phyloP scores from a whole-genome alignment of 2,329 filamentous ascomycete genomes.

The Fusarium nelsonii region DNA sequence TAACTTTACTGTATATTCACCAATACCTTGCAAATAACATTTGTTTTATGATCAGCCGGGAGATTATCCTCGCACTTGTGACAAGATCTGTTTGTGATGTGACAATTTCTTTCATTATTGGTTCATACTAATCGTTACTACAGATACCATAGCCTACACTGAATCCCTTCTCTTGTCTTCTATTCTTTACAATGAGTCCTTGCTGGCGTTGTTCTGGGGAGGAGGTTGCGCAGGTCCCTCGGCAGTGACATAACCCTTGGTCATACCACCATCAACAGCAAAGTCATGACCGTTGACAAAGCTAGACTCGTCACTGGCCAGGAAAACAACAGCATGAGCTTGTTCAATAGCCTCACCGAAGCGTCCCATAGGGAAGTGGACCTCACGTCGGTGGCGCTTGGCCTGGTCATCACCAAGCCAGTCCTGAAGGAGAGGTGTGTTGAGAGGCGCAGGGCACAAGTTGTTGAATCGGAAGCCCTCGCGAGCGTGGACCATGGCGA shows the following conservation, averaged over 20 bases:
- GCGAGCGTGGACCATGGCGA: constrained; percentile 91
- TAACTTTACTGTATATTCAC: constrained; percentile 26
- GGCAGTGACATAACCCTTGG: constrained; percentile 84
- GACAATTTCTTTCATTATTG: constrained; percentile 31
- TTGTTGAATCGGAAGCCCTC: constrained; percentile 92
- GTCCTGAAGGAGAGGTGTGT: constrained; percentile 91
- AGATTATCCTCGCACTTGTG: constrained; percentile 16
- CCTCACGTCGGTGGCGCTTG: constrained; percentile 85
- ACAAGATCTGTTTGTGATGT: constrained; percentile 10
- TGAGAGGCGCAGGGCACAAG: constrained; percentile 89
- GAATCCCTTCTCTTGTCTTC: background rate
- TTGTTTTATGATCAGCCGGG: constrained; percentile 19
- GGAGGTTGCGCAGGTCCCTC: constrained; percentile 68
- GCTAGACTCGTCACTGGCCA: constrained; percentile 88
- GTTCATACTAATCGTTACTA: constrained; percentile 39
- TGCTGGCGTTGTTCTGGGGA: constrained; percentile 71
- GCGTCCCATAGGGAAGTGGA: constrained; percentile 88
- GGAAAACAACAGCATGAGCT: constrained; percentile 87
- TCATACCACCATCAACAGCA: constrained; percentile 96
- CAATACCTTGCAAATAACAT: constrained; percentile 36
- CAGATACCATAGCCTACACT: constrained; percentile 6
- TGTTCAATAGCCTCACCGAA: constrained; percentile 97
- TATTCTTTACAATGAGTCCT: constrained; percentile 55
- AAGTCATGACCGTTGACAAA: constrained; percentile 94
- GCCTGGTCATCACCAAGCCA: constrained; percentile 89